Base-by-base conservation (phyloP, 306 rosid species). In the Prunus kanzakura region DNA sequence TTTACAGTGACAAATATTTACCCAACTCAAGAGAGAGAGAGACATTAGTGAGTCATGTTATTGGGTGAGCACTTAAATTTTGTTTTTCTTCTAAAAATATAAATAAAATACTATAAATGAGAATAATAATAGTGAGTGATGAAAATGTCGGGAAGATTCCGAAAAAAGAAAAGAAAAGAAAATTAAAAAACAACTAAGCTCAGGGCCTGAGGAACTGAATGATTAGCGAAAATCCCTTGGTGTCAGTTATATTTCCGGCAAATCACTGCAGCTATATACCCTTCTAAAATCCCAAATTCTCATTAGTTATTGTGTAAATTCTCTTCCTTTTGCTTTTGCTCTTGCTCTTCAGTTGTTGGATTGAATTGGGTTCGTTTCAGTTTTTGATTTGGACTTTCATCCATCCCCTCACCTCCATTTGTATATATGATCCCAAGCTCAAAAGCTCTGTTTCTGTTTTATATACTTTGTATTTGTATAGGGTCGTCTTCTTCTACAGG, bases 151-250 rank as follows among this genome's bases (percentile, higher is more conserved):
- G 43, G 67, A 41, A 57, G 67, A 57, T 72, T 57, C 56, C 15
- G 8, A 22, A 14, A 72, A 54, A 4, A 1, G 30, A 35, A 54
- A 11, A 5, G 8, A 3, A 29, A 1, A 1, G 29, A 11, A 30
- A 18, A 1, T 25, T n/a, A 50, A 72, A 72, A 3, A 56, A 43
- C 47, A 73, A 46, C 77, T 46, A 16, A 60, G 77, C 69, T 73
- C 69, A 11, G 58, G 69, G 4, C 77, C 46, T 43, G 77, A 43
- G 27, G 10, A n/a, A 41, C 45, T 20, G 30, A 62, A 72, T 72
- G 76, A 72, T 72, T 56, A 32, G 38, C 76, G 56, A 56, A 68
- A 35, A 3, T 56, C 76, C 66, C 35, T 38, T 4, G 65, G 65
- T 8, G 54, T 41, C 23, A 43, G 68, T 43, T 56, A 18, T 43